Evolutionary conservation across 768 basidiomycete species (phyloP).

Genomic region (Lactifluus rugatus): DNA sequence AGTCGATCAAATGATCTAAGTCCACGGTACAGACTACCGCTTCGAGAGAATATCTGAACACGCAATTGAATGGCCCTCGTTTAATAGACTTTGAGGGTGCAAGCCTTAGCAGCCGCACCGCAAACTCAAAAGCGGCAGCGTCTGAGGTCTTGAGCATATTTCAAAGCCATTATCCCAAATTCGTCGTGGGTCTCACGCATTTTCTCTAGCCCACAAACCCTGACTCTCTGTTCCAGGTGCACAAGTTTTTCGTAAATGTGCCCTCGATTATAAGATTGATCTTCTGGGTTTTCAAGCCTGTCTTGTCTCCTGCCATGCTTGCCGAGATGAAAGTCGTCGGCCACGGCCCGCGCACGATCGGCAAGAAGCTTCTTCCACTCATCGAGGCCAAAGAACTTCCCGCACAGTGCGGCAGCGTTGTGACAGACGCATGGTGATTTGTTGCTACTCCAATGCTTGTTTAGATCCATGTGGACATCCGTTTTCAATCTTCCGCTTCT

Average conservation of each 20-base stretch:
- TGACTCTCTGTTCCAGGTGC: conserved; percentile 33
- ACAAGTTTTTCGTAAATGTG: conserved; percentile 78
- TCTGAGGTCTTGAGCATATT: conserved; percentile 67
- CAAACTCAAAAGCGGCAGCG: conserved; percentile 71
- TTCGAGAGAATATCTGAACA: neutral
- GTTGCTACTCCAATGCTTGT: neutral
- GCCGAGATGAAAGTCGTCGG: conserved; percentile 78
- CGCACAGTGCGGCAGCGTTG: conserved; percentile 59
- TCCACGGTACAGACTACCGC: conserved; percentile 12
- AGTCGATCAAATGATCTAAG: conserved; percentile 30
- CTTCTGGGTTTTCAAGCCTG: conserved; percentile 73
- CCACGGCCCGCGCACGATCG: conserved; percentile 46
- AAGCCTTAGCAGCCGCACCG: conserved; percentile 50
- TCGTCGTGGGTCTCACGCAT: conserved; percentile 40
- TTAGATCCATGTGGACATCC: neutral
- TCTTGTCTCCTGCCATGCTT: conserved; percentile 62
- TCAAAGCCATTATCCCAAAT: conserved; percentile 67
- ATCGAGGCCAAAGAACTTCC: conserved; percentile 55
- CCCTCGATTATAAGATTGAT: conserved; percentile 70
- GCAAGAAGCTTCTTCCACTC: conserved; percentile 45
- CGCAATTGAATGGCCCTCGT: neutral
- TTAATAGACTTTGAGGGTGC: conserved; percentile 67
- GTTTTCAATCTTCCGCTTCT: too few relatives aligned
- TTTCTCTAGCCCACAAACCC: neutral
- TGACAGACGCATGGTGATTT: conserved; percentile 39